Percentiles rank a stretch among this genome's conserved stretches.
phyloP scores from a whole-genome alignment of 139 green algal species.

The Ettlia oleoabundans region DNA sequence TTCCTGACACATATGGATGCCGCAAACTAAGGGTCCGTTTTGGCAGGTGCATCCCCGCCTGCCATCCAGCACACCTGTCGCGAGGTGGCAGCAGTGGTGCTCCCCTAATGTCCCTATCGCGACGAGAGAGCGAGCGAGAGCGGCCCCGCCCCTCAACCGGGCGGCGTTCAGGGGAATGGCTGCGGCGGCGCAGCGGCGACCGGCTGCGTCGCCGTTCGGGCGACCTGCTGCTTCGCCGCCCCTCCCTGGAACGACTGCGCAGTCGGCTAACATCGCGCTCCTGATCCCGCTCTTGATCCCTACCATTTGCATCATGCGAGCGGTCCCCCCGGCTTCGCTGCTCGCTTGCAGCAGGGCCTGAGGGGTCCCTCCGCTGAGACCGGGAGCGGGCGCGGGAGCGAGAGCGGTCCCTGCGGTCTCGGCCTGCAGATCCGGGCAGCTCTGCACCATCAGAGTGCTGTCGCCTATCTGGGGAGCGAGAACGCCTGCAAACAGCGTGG shows the following conservation, averaged over 20 bases:
- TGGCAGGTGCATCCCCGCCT: background rate
- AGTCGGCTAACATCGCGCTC: background rate
- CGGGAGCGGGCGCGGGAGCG: background rate
- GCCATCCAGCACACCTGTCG: background rate
- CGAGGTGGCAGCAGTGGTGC: background rate
- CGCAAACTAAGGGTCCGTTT: too few relatives aligned
- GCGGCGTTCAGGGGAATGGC: background rate
- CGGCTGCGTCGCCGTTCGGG: conserved; percentile 12
- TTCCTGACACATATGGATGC: too few relatives aligned
- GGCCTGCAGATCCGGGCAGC: background rate
- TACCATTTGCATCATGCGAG: too few relatives aligned
- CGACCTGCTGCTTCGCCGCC: conserved; percentile 7
- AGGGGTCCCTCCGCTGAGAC: background rate
- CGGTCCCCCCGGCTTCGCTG: too few relatives aligned
- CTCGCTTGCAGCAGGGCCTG: background rate
- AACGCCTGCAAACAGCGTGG: too few relatives aligned
- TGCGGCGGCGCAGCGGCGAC: too few relatives aligned
- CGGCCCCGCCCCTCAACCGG: background rate
- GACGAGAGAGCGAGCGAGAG: conserved; percentile 4
- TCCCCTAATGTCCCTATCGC: background rate
- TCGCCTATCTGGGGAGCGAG: background rate
- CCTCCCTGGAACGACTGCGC: conserved; percentile 1
- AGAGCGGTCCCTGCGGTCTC: background rate
- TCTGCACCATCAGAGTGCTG: too few relatives aligned
- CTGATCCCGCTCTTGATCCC: background rate